A percentile compares a stretch with the other conserved stretches of the same genome.
Evolutionary conservation across 805 yeast genomes (phyloP).

Genomic region (Kuraishia capsulata): DNA sequence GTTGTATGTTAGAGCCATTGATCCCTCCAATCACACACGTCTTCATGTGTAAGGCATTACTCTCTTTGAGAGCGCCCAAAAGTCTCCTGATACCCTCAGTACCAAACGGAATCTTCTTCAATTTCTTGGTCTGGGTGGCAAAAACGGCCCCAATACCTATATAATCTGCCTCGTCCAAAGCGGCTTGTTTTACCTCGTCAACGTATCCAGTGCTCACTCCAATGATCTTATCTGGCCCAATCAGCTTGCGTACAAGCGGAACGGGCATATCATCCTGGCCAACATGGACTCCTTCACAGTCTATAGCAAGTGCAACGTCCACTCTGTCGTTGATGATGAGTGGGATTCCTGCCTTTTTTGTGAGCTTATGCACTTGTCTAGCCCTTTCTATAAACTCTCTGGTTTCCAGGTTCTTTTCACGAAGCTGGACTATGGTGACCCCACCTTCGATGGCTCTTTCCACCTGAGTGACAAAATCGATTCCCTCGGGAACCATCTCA

Average conservation of each 20-base stretch:
- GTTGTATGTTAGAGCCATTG: conserved; percentile 50
- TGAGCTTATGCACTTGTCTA: conserved; percentile 45
- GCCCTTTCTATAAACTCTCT: conserved; percentile 61
- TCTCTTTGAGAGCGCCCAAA: conserved; percentile 33
- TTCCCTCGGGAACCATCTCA: conserved; percentile 55
- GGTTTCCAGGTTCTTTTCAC: conserved; percentile 72
- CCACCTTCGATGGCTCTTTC: conserved; percentile 58
- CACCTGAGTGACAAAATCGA: conserved; percentile 52
- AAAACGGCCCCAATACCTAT: conserved; percentile 80
- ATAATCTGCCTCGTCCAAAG: conserved; percentile 51
- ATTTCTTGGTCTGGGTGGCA: conserved; percentile 61
- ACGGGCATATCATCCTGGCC: conserved; percentile 87
- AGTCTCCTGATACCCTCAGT: conserved; percentile 53
- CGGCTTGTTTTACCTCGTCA: conserved; percentile 45
- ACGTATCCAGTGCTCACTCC: conserved; percentile 68
- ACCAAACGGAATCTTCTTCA: conserved; percentile 54
- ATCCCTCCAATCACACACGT: conserved; percentile 82
- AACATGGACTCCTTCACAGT: conserved; percentile 86
- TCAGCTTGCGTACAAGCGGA: conserved; percentile 42
- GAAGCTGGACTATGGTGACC: conserved; percentile 70
- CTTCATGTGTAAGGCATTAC: conserved; percentile 27
- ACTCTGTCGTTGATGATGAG: conserved; percentile 78
- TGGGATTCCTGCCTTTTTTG: conserved; percentile 55
- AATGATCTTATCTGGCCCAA: conserved; percentile 68
- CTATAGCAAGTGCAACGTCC: conserved; percentile 84